These are phyloP conservation scores for Nevesoporus exiguus DNA, from an alignment of 768 basidiomycete species.

Conservation along the genomic window DNA sequence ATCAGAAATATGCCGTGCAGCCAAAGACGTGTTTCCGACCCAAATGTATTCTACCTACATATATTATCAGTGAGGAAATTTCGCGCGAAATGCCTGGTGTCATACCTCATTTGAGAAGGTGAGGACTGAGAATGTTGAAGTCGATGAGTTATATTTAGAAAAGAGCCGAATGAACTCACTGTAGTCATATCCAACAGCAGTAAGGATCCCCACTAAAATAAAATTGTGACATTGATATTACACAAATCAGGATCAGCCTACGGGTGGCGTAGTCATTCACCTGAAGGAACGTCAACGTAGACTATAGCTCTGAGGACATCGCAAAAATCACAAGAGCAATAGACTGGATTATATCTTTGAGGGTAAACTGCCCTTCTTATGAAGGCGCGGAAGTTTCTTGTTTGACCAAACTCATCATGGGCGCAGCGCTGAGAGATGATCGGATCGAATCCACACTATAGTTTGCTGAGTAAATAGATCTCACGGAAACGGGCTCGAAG, in stretches of 20 bases:
- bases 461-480: no score
- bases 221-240: not conserved
- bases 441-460: no score
- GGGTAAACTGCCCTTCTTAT: no score
- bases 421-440: no score
- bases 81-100: not conserved
- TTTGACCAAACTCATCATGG: no score
- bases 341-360: no score
- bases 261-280: not conserved
- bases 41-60: conserved; percentile 1
- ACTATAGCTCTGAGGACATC: no score
- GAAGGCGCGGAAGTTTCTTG: no score
- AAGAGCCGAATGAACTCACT: not conserved
- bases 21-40: not conserved
- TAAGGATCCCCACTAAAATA: not conserved
- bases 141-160: not conserved
- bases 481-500: no score
- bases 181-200: not conserved
- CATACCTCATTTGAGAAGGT: not conserved
- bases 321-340: no score
- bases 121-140: not conserved
- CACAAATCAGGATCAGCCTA: not conserved
- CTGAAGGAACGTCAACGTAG: no score
- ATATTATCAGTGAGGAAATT: not conserved
- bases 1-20: not conserved